Evolutionary conservation across 345 rosid genomes (phyloP), one percentile per base, ranked within the genome.

Genomic region (Physaria fendleri): DNA sequence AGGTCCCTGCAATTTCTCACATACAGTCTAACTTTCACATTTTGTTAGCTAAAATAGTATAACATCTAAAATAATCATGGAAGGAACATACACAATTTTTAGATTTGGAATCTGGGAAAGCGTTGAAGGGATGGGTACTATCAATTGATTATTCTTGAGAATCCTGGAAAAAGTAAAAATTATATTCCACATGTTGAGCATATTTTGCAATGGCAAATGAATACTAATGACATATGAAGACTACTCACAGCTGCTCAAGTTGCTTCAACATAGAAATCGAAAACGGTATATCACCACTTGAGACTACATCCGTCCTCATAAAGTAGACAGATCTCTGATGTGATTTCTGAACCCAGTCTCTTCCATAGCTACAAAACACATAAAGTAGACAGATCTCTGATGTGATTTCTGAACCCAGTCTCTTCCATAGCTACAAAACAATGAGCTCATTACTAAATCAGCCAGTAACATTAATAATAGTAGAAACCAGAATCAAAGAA

Each of bases 51-150:
- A 27, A 16, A 9, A 18, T 5, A 14, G 27, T 16, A 38, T n/a
- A n/a, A 57, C 25, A n/a, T 17, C 48, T 18, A n/a, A n/a, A n/a
- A n/a, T n/a, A 25, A 15, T 33, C n/a, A 41, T 18, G 21, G 51
- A 48, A 18, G 16, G 27, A 64, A 66, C 97, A 71, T 82, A 93
- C 99, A 93, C 42, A 46, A 71, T 59, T 74, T 93, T 93, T 62
- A 93, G 76, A 76, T 89, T 89, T 40, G 99, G 97, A 73, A 89
- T 83, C 80, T 89, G 97, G 12, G 97, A 93, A 56, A 93, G 72
- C 6, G 97, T 87, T 0, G 94, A 89, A 54, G 99, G 97, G 47
- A 93, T 77, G 0, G 95, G 95, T 54, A 97, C 97, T 10, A 76
- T 87, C 75, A 93, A 79, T 65, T 83, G 81, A 68, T 93, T 93